Conservation (phyloP, 139 green algal species). For the Pedinophyceae sp. region DNA sequence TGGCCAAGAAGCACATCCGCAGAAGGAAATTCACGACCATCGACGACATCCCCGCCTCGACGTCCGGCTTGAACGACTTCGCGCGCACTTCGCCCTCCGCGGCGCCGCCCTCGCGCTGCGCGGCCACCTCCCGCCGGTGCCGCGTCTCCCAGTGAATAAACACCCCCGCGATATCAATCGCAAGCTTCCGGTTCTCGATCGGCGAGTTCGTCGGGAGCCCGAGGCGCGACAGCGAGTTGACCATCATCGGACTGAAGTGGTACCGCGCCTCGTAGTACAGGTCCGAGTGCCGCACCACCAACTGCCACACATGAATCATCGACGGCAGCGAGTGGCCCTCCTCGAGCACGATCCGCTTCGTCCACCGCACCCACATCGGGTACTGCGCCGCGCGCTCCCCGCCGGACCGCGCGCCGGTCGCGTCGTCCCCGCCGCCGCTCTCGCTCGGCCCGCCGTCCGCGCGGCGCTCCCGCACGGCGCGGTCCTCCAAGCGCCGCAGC, state of each 20-base stretch:
- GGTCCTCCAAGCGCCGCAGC: too few species aligned
- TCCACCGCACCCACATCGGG: constrained; percentile 64
- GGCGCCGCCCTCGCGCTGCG: neutral
- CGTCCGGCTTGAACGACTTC: constrained; percentile 30
- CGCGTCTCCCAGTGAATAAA: constrained; percentile 76
- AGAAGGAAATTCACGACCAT: constrained; percentile 78
- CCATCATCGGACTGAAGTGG: constrained; percentile 82
- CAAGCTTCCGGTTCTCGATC: constrained; percentile 67
- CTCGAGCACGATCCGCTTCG: constrained; percentile 49
- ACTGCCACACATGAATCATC: constrained; percentile 78
- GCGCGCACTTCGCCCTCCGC: constrained; percentile 6
- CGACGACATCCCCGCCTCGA: constrained; percentile 45
- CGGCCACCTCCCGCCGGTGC: neutral
- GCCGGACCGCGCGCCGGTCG: too few species aligned
- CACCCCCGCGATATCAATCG: constrained; percentile 71
- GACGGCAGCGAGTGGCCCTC: constrained; percentile 46
- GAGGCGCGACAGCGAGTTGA: constrained; percentile 58
- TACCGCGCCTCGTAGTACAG: constrained; percentile 58
- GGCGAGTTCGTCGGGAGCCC: constrained; percentile 37
- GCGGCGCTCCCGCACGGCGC: too few species aligned
- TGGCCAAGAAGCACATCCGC: constrained; percentile 57
- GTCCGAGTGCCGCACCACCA: constrained; percentile 71
- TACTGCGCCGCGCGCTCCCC: too few species aligned
- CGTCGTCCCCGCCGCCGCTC: too few species aligned
- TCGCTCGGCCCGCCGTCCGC: too few species aligned